phyloP scores from a whole-genome alignment of 1,139 yeast species.

The Debaryomyces sp. region DNA sequence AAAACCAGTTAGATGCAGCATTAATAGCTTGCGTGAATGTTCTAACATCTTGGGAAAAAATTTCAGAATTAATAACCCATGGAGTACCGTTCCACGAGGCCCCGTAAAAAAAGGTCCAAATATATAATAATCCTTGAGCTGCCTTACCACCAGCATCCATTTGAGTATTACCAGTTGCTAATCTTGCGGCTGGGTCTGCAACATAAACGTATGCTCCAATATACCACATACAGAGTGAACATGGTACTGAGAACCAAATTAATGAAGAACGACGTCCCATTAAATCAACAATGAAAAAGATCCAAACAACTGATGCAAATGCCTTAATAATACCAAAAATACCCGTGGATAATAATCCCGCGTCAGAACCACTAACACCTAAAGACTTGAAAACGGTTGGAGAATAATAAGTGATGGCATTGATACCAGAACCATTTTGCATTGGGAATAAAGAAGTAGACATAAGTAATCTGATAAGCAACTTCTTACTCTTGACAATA shows the following conservation, averaged over 20 bases:
- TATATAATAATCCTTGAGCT: slow-evolving; percentile 50
- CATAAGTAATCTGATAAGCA: slow-evolving; percentile 29
- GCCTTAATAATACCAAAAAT: slow-evolving; percentile 57
- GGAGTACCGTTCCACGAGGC: slow-evolving; percentile 52
- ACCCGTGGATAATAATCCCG: slow-evolving; percentile 60
- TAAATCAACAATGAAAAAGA: slow-evolving; percentile 47
- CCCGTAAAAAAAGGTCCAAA: slow-evolving; percentile 50
- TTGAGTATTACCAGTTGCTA: slow-evolving; percentile 25
- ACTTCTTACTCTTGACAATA: slow-evolving; percentile 22
- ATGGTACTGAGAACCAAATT: slow-evolving; percentile 42
- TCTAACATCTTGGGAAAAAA: slow-evolving; percentile 45
- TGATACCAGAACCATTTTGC: slow-evolving; percentile 39
- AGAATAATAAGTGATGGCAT: slow-evolving; percentile 38
- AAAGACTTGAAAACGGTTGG: slow-evolving; percentile 35
- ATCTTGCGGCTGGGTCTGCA: slow-evolving; percentile 34
- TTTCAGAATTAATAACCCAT: slow-evolving; percentile 51
- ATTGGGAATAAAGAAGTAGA: slow-evolving; percentile 32
- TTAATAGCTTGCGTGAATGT: slow-evolving; percentile 47
- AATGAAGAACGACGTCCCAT: slow-evolving; percentile 52
- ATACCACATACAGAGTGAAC: slow-evolving; percentile 52
- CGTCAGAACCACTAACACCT: slow-evolving; percentile 33
- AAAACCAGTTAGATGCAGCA: slow-evolving; percentile 51
- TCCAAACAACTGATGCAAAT: slow-evolving; percentile 44
- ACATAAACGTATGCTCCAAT: slow-evolving; percentile 52
- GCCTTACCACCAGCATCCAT: slow-evolving; percentile 45